A percentile compares a stretch with the other conserved stretches of the same genome.
Conservation (phyloP, 805 yeast genomes). For the Ogataea nakhonphanomensis region DNA sequence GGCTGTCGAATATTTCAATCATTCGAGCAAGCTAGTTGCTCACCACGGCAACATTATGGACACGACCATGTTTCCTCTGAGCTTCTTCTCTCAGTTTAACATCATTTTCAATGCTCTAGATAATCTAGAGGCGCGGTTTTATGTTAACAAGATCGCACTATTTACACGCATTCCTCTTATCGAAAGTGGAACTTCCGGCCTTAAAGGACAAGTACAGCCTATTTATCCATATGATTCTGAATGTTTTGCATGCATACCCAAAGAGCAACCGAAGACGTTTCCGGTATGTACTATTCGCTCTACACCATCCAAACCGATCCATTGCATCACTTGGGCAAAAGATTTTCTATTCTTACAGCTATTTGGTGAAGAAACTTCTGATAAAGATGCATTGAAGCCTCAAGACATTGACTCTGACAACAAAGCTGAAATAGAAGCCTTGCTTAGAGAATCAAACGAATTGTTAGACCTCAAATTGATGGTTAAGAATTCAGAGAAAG, state of each 20-base stretch:
- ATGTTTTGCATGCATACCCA: constrained; percentile 89
- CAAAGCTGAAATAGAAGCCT: constrained; percentile 58
- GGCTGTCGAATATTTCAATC: constrained; percentile 74
- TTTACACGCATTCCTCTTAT: constrained; percentile 71
- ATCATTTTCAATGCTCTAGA: constrained; percentile 90
- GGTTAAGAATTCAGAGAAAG: constrained; percentile 22
- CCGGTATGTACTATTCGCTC: constrained; percentile 97
- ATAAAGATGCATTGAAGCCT: constrained; percentile 25
- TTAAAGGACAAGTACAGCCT: constrained; percentile 91
- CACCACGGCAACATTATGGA: constrained; percentile 90
- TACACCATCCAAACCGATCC: constrained; percentile 94
- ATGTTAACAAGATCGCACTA: constrained; percentile 81
- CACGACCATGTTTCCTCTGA: constrained; percentile 59
- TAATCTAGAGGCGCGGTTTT: constrained; percentile 86
- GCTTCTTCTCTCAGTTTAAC: constrained; percentile 76
- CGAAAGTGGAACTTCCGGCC: constrained; percentile 96
- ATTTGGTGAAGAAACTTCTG: constrained; percentile 51
- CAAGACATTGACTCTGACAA: constrained; percentile 58
- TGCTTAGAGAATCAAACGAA: constrained; percentile 67
- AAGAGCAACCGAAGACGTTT: constrained; percentile 83
- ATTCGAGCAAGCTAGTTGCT: constrained; percentile 62
- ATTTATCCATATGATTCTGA: constrained; percentile 79
- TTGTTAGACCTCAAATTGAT: constrained; percentile 45
- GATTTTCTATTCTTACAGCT: constrained; percentile 80
- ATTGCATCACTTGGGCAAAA: constrained; percentile 97